Evolutionary conservation across 768 basidiomycete genomes (phyloP).

Genomic region (Russula virescens): DNA sequence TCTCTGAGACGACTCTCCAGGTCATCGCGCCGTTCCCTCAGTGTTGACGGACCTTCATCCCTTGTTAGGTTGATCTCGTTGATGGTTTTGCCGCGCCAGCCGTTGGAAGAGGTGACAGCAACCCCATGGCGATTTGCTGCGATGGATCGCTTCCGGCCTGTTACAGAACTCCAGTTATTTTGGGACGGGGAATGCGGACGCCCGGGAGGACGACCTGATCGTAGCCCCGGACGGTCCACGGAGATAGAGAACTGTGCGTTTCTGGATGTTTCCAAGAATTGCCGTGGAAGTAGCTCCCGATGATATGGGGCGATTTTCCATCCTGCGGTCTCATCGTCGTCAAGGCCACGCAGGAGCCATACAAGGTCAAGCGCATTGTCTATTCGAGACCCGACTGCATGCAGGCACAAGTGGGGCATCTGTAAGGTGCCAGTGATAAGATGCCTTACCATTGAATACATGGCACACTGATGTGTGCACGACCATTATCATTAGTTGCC

Average conservation of each 20-base stretch:
- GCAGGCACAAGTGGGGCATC: too few species aligned
- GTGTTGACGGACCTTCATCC: constrained; percentile 23
- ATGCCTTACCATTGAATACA: too few species aligned
- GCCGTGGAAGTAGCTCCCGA: constrained; percentile 25
- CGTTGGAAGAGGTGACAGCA: constrained; percentile 43
- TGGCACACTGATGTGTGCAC: too few species aligned
- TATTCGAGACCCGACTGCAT: constrained; percentile 53
- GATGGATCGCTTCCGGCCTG: constrained; percentile 32
- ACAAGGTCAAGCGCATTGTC: constrained; percentile 64
- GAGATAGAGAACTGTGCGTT: constrained; percentile 21
- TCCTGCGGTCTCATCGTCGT: constrained; percentile 39
- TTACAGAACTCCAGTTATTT: constrained; percentile 53
- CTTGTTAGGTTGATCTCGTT: constrained; percentile 43
- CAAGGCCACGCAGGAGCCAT: constrained; percentile 60
- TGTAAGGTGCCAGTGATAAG: too few species aligned
- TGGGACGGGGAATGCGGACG: constrained; percentile 6
- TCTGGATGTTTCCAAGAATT: constrained; percentile 18
- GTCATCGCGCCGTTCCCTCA: constrained; percentile 39
- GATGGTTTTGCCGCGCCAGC: constrained; percentile 31
- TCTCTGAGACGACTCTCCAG: constrained; percentile 49
- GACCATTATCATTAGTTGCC: too few species aligned
- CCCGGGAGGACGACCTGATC: constrained; percentile 29
- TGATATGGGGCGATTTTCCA: constrained; percentile 46
- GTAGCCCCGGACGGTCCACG: neutral
- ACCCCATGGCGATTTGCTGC: constrained; percentile 40